Evolutionary conservation across 106 monocot genomes (phyloP).

Genomic region (Triglochin maritima): DNA sequence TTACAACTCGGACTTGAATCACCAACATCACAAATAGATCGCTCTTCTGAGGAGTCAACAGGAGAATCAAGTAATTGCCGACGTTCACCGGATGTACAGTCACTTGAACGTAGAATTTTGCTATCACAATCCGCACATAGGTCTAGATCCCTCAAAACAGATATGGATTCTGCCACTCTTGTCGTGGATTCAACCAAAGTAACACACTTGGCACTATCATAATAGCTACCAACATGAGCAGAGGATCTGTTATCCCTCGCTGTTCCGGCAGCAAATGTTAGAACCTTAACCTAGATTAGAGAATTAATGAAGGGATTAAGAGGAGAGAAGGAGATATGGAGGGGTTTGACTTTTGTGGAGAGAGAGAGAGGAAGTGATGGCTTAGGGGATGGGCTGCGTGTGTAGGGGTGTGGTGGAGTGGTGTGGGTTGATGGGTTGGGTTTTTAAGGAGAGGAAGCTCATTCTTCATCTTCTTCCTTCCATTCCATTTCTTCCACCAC

Average conservation of each 20-base stretch:
- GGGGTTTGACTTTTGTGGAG: no score
- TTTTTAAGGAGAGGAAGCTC: no score
- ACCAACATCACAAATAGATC: slow-evolving; percentile 10
- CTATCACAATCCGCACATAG: slow-evolving; percentile 5
- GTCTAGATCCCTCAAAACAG: slow-evolving; percentile 15
- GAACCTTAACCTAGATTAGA: no score
- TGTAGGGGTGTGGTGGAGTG: no score
- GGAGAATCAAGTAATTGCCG: slow-evolving; percentile 14
- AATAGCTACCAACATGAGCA: slow-evolving; percentile 4
- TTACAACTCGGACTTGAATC: slow-evolving; percentile 10
- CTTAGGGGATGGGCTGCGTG: no score
- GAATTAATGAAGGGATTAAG: no score
- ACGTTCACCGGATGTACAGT: slow-evolving; percentile 7
- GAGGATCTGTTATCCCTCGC: slow-evolving; percentile 1
- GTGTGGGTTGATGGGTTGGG: no score
- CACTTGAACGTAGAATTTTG: slow-evolving; percentile 12
- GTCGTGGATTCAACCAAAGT: slow-evolving; percentile 6
- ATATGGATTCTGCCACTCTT: slow-evolving; percentile 13
- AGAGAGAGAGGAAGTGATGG: no score
- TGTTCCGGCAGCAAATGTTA: not conserved
- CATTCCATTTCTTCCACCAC: no score
- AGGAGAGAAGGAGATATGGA: no score
- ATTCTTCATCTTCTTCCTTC: no score
- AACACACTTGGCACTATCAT: slow-evolving; percentile 1
- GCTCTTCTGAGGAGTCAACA: slow-evolving; percentile 17